Conservation (phyloP, 2,329 filamentous ascomycete genomes). For the Drechslerella coelobrocha region DNA sequence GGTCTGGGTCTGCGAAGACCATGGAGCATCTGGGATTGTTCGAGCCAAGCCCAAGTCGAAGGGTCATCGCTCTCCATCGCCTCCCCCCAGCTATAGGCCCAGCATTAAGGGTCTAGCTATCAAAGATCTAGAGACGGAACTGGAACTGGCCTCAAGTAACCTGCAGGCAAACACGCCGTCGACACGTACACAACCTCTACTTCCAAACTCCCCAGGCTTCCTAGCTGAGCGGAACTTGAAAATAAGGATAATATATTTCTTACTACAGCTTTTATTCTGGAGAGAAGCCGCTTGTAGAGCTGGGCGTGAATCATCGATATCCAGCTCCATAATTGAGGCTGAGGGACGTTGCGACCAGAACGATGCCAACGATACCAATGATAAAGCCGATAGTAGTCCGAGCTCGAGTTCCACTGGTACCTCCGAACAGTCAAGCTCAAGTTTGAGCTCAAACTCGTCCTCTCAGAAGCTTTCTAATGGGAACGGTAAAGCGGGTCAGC, state of each 20-base stretch:
- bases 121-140: too few relatives aligned
- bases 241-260: neutral
- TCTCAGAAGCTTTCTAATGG: neutral
- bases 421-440: neutral
- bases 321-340: neutral
- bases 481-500: too few relatives aligned
- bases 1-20: too few relatives aligned
- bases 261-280: slow-evolving; percentile 23
- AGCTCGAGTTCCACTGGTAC: neutral
- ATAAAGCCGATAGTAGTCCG: neutral
- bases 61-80: too few relatives aligned
- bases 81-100: too few relatives aligned
- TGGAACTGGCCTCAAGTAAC: too few relatives aligned
- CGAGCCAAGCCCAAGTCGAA: too few relatives aligned
- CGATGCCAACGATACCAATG: too few relatives aligned
- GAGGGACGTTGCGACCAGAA: neutral
- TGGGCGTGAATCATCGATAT: slow-evolving; percentile 12
- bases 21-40: too few relatives aligned
- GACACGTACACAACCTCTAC: too few relatives aligned
- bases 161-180: too few relatives aligned
- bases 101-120: too few relatives aligned
- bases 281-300: slow-evolving; percentile 12
- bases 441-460: neutral
- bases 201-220: neutral
- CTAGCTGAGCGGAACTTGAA: slow-evolving; percentile 10